phyloP scores from a whole-genome alignment of 2,329 filamentous ascomycete species.

The Ramularia collo-cygni region DNA sequence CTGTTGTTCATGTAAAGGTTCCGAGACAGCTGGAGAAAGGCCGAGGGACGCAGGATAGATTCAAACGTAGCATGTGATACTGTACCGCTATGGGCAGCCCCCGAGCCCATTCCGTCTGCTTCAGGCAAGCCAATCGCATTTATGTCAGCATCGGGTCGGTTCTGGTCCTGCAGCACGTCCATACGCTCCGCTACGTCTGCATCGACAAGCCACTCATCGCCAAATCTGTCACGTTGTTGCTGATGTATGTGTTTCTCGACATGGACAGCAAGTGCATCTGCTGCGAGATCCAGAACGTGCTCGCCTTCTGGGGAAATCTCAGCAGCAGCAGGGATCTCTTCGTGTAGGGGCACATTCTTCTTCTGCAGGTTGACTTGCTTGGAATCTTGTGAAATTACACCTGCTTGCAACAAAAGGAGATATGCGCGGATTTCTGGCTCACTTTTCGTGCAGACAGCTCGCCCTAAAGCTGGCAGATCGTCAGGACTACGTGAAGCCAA shows the following conservation, averaged over 20 bases:
- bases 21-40: slow-evolving; percentile 59
- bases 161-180: slow-evolving; percentile 13
- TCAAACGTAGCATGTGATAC: slow-evolving; percentile 39
- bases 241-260: slow-evolving; percentile 59
- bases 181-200: slow-evolving; percentile 32
- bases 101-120: neutral
- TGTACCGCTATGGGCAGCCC: neutral
- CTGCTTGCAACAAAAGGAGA: slow-evolving; percentile 54
- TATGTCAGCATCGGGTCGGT: slow-evolving; percentile 21
- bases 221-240: slow-evolving; percentile 55
- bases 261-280: slow-evolving; percentile 56
- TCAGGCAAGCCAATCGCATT: slow-evolving; percentile 6
- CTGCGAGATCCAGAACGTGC: slow-evolving; percentile 58
- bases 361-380: slow-evolving; percentile 33
- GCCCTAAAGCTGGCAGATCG: slow-evolving; percentile 56
- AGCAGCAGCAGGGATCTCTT: slow-evolving; percentile 62
- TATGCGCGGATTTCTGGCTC: slow-evolving; percentile 67
- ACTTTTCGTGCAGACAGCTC: slow-evolving; percentile 62
- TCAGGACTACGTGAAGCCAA: slow-evolving; percentile 58
- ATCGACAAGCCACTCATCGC: slow-evolving; percentile 59
- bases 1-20: slow-evolving; percentile 68
- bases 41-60: slow-evolving; percentile 51
- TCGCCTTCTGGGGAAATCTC: slow-evolving; percentile 65
- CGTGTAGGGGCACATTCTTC: slow-evolving; percentile 37
- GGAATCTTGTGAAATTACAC: slow-evolving; percentile 23